Evolutionary conservation across 768 basidiomycete genomes (phyloP).

Genomic region (Tylopilus sp.): DNA sequence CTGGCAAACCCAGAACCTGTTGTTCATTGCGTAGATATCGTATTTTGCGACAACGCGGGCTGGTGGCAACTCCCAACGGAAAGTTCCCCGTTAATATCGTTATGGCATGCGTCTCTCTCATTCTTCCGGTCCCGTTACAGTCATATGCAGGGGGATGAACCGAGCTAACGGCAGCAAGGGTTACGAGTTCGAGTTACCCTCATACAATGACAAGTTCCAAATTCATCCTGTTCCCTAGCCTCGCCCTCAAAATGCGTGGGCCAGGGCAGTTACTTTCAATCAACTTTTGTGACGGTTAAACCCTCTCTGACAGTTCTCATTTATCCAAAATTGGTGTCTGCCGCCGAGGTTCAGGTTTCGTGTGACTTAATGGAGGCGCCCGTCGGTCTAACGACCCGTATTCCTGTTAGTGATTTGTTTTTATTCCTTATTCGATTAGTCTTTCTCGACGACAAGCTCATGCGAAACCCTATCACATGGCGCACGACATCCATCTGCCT

Average conservation of each 20-base stretch:
- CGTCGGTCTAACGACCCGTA: constrained; percentile 13
- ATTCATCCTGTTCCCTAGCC: constrained; percentile 16
- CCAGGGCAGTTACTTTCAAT: constrained; percentile 25
- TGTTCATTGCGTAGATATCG: constrained; percentile 3
- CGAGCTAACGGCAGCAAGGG: constrained; percentile 26
- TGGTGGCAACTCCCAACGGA: constrained; percentile 11
- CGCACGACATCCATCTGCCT: constrained; percentile 25
- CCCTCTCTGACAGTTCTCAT: constrained; percentile 26
- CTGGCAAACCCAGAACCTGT: constrained; percentile 13
- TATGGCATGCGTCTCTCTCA: constrained; percentile 26
- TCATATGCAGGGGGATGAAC: constrained; percentile 30
- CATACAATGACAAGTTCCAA: constrained; percentile 18
- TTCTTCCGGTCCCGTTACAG: constrained; percentile 30
- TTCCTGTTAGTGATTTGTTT: constrained; percentile 13
- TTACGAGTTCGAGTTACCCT: constrained; percentile 9
- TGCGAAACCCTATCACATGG: constrained; percentile 37
- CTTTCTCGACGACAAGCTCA: constrained; percentile 34
- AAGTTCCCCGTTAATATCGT: constrained; percentile 28
- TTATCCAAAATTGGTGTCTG: constrained; percentile 28
- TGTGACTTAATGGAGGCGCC: constrained; percentile 23
- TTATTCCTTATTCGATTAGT: constrained; percentile 32
- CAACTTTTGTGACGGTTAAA: constrained; percentile 26
- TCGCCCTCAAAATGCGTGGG: constrained; percentile 20
- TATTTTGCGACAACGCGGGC: constrained; percentile 9
- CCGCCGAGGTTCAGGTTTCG: constrained; percentile 19